Conservation (phyloP, 1,284 basidiomycete genomes). For the Melampsora allii-populina region DNA sequence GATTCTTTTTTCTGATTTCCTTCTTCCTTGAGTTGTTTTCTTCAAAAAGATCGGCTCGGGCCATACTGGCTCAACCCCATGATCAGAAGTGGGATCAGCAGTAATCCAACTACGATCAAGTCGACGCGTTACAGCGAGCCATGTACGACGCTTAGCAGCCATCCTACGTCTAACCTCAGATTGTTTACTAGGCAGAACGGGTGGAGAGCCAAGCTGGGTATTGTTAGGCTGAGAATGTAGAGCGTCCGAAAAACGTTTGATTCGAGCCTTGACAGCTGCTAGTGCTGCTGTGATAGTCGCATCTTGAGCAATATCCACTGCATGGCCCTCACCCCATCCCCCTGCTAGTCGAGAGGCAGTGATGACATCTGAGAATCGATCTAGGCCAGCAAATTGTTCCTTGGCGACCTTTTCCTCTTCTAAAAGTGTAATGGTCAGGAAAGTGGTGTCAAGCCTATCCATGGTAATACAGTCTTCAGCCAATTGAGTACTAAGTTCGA, state of each 20-base stretch:
- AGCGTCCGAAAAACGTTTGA: background rate
- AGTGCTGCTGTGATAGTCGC: conserved; percentile 22
- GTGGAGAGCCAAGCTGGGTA: background rate
- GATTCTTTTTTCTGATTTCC: background rate
- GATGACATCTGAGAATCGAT: conserved; percentile 31
- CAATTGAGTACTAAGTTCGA: conserved; percentile 13
- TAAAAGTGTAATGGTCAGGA: conserved; percentile 9
- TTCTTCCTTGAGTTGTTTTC: background rate
- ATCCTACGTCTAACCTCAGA: conserved; percentile 17
- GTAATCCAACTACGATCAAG: conserved; percentile 7
- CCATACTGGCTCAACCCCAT: background rate
- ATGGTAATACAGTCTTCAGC: conserved; percentile 20
- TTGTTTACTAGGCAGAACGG: conserved; percentile 11
- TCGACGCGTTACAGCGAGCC: conserved; percentile 28
- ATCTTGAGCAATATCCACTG: conserved; percentile 19
- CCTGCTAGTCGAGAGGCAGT: conserved; percentile 15
- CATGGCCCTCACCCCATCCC: conserved; percentile 7
- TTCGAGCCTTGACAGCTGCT: conserved; percentile 2
- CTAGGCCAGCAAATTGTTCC: conserved; percentile 19
- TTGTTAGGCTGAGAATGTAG: background rate
- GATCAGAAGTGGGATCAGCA: background rate
- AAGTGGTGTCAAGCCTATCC: conserved; percentile 9
- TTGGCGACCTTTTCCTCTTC: conserved; percentile 17
- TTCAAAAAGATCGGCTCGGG: conserved; percentile 38
- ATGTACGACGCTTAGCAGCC: conserved; percentile 18